A percentile compares a stretch with the other conserved stretches of the same genome.
Evolutionary conservation across 2,329 filamentous ascomycete genomes (phyloP).

Genomic region (Ceratocystis harringtonii): DNA sequence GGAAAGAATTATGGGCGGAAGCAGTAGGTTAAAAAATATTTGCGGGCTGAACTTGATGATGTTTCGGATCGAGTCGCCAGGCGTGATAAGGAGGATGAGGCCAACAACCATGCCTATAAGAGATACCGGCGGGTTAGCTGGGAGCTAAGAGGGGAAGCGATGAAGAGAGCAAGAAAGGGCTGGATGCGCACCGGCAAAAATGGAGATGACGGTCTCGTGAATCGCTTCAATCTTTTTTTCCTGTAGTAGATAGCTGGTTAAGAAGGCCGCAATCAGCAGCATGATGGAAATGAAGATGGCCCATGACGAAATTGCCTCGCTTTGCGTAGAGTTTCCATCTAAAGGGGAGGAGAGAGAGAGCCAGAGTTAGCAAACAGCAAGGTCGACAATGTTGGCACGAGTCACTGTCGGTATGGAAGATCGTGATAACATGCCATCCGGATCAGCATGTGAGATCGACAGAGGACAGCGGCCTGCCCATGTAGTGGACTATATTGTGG

Average conservation of each 20-base stretch:
- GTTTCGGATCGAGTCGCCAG: slow-evolving; percentile 70
- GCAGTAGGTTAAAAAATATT: slow-evolving; percentile 97
- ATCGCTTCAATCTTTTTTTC: slow-evolving; percentile 94
- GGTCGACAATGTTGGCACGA: neutral
- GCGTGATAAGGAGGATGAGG: slow-evolving; percentile 67
- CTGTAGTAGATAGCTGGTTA: slow-evolving; percentile 93
- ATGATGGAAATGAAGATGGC: slow-evolving; percentile 92
- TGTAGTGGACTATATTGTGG: neutral
- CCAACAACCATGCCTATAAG: slow-evolving; percentile 80
- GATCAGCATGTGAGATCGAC: neutral
- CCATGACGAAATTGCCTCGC: slow-evolving; percentile 93
- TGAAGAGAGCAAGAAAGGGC: neutral
- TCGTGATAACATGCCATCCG: neutral
- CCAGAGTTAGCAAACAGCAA: neutral
- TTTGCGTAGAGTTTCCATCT: slow-evolving; percentile 66
- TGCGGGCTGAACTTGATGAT: slow-evolving; percentile 96
- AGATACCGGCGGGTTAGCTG: slow-evolving; percentile 4
- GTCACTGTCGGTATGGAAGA: neutral
- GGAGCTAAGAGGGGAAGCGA: neutral
- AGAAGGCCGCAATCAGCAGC: slow-evolving; percentile 84
- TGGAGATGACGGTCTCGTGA: slow-evolving; percentile 95
- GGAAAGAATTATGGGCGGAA: slow-evolving; percentile 95
- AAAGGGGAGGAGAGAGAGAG: slow-evolving; percentile 20
- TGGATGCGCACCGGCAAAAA: slow-evolving; percentile 62
- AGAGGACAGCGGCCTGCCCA: neutral